Evolutionary conservation across 2,329 filamentous ascomycete genomes (phyloP).

Genomic region (Sporothrix protearum): DNA sequence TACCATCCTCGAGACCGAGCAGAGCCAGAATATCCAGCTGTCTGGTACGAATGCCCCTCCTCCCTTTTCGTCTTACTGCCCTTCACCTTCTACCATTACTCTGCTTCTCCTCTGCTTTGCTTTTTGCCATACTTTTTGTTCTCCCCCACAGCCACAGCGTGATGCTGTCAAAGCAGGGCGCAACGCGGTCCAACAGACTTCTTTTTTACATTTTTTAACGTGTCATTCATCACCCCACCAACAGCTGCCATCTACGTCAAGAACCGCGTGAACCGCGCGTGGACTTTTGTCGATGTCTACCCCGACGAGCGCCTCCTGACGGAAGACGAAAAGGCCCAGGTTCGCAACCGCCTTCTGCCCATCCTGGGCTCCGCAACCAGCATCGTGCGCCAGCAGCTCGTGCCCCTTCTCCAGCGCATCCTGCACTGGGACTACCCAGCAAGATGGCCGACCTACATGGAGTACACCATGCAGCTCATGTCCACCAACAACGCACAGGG

Average conservation of each 20-base stretch:
- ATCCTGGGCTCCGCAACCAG: slow-evolving; percentile 77
- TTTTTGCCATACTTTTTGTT: slow-evolving; percentile 3
- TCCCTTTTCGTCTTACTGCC: not conserved
- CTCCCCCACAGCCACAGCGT: not conserved
- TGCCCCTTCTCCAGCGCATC: slow-evolving; percentile 92
- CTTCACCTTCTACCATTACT: slow-evolving; percentile 27
- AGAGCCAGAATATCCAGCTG: slow-evolving; percentile 77
- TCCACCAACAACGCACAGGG: slow-evolving; percentile 81
- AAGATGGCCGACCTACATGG: slow-evolving; percentile 91
- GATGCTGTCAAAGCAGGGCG: not conserved
- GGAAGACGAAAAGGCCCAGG: slow-evolving; percentile 82
- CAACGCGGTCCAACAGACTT: not conserved
- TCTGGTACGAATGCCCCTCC: slow-evolving; percentile 62
- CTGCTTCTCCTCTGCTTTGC: slow-evolving; percentile 25
- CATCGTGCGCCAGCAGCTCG: slow-evolving; percentile 84
- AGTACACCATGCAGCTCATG: slow-evolving; percentile 84
- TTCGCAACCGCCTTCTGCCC: slow-evolving; percentile 84
- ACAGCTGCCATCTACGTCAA: slow-evolving; percentile 95
- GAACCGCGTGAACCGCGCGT: slow-evolving; percentile 91
- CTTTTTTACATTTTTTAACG: slow-evolving; percentile 1
- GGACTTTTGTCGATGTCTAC: slow-evolving; percentile 74
- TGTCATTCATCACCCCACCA: not conserved
- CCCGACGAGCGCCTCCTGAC: slow-evolving; percentile 70
- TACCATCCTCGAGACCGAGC: slow-evolving; percentile 85
- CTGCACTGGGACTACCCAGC: slow-evolving; percentile 92